Percentiles rank a stretch among this genome's conserved stretches.
These are phyloP conservation scores for Penicillium egyptiacum DNA, from an alignment of 495 filamentous ascomycete genomes.

Conservation along the genomic window DNA sequence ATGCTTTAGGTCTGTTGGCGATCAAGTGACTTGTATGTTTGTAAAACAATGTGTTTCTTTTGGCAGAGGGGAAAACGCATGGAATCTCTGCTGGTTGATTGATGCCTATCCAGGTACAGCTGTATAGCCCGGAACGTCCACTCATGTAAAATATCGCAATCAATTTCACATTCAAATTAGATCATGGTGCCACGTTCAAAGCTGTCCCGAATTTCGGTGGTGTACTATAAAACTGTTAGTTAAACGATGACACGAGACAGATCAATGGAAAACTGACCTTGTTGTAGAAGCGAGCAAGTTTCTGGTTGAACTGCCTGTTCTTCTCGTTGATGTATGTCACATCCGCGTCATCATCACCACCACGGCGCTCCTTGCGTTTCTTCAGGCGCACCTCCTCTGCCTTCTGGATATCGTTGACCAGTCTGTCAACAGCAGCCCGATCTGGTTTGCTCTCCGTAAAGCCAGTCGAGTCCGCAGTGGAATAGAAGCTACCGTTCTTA, in stretches of 20 bases:
- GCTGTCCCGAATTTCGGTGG: constrained; percentile 92
- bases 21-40: constrained; percentile 2
- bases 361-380: constrained; percentile 76
- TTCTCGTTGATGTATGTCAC: constrained; percentile 99
- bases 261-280: constrained; percentile 56
- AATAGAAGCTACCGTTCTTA: constrained; percentile 85
- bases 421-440: constrained; percentile 83
- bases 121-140: constrained; percentile 12
- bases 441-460: constrained; percentile 86
- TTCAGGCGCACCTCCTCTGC: constrained; percentile 82
- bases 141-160: constrained; percentile 28
- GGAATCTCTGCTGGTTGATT: constrained; percentile 7
- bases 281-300: constrained; percentile 92
- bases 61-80: constrained; percentile 1
- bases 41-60: constrained; percentile 8
- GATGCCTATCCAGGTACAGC: constrained; percentile 8
- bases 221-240: constrained; percentile 65
- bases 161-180: constrained; percentile 30
- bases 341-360: constrained; percentile 75
- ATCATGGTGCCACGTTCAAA: constrained; percentile 91
- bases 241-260: background rate
- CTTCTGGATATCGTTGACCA: constrained; percentile 83
- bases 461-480: constrained; percentile 73
- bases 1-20: constrained; percentile 62
- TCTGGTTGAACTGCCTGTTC: constrained; percentile 99